Percentiles rank a stretch among this genome's conserved stretches.
Conservation (phyloP, 306 rosid genomes). For the Trifolium subterraneum region DNA sequence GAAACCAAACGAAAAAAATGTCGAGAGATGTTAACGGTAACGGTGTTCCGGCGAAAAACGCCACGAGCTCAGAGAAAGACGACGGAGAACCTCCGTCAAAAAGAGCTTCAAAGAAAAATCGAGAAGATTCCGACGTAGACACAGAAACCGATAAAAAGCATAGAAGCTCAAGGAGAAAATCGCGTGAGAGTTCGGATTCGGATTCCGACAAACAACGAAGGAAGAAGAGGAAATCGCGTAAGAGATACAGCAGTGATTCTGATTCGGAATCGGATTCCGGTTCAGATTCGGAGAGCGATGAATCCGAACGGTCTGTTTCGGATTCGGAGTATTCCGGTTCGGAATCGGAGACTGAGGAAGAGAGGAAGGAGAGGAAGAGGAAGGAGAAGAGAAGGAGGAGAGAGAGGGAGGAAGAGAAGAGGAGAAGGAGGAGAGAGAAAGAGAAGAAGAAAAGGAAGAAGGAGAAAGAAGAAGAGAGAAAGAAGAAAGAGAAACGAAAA, state of each 20-base stretch:
- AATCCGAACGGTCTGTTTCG: constrained; percentile 29
- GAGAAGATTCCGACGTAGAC: constrained; percentile 43
- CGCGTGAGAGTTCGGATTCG: constrained; percentile 55
- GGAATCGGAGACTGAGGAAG: constrained; percentile 58
- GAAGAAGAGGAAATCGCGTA: constrained; percentile 61
- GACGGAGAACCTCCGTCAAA: constrained; percentile 45
- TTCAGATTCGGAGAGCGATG: constrained; percentile 16
- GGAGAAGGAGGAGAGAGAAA: constrained; percentile 42
- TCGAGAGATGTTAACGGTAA: constrained; percentile 54
- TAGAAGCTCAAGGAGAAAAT: constrained; percentile 53
- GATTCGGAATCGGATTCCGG: constrained; percentile 42
- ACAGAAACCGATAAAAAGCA: constrained; percentile 48
- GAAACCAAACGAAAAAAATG: constrained; percentile 46
- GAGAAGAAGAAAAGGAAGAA: constrained; percentile 41
- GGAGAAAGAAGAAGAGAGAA: constrained; percentile 50
- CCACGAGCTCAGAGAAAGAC: constrained; percentile 40
- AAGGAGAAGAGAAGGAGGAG: constrained; percentile 41
- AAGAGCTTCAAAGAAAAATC: constrained; percentile 45
- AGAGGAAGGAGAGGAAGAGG: constrained; percentile 43
- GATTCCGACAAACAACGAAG: constrained; percentile 48
- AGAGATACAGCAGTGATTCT: constrained; percentile 58
- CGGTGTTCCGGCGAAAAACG: constrained; percentile 13
- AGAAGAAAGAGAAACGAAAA: constrained; percentile 54
- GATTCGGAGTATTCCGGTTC: constrained; percentile 54
- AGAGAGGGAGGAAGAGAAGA: constrained; percentile 51